These are phyloP conservation scores for Candida sp. DNA, from an alignment of 1,139 yeast species.

Conservation along the genomic window DNA sequence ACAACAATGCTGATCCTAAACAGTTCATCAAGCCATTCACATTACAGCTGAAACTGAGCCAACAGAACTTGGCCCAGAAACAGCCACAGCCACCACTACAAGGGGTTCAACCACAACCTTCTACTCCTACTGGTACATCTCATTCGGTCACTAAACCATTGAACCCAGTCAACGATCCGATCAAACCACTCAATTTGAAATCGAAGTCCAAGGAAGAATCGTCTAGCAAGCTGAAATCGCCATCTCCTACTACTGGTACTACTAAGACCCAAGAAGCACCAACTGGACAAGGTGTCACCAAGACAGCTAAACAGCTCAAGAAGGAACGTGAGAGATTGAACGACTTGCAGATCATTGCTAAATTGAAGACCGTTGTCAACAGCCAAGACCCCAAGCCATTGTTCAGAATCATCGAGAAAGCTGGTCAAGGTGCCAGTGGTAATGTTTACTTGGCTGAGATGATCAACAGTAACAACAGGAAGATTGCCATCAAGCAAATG, in stretches of 20 bases:
- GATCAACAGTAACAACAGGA: constrained; percentile 38
- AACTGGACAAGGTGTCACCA: constrained; percentile 30
- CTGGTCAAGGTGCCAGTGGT: constrained; percentile 99
- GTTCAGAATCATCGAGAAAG: constrained; percentile 88
- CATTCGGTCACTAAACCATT: constrained; percentile 17
- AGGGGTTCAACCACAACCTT: constrained; percentile 8
- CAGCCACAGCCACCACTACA: constrained; percentile 7
- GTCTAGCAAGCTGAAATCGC: background rate
- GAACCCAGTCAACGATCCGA: constrained; percentile 11
- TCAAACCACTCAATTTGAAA: constrained; percentile 17
- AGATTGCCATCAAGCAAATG: constrained; percentile 95
- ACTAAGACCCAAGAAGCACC: constrained; percentile 19
- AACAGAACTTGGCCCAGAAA: constrained; percentile 5
- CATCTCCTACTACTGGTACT: constrained; percentile 7
- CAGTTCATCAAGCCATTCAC: constrained; percentile 12
- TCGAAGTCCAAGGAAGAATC: constrained; percentile 8
- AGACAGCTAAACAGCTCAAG: constrained; percentile 52
- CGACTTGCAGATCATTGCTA: constrained; percentile 86
- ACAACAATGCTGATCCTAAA: constrained; percentile 1
- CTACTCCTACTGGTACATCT: constrained; percentile 12
- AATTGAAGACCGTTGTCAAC: constrained; percentile 83
- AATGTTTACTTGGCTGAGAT: constrained; percentile 91
- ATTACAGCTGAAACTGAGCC: constrained; percentile 20
- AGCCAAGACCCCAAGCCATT: constrained; percentile 83
- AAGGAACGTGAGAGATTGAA: constrained; percentile 75